Evolutionary conservation across 768 basidiomycete species (phyloP).

Genomic region (Pleurotus ostreatus): DNA sequence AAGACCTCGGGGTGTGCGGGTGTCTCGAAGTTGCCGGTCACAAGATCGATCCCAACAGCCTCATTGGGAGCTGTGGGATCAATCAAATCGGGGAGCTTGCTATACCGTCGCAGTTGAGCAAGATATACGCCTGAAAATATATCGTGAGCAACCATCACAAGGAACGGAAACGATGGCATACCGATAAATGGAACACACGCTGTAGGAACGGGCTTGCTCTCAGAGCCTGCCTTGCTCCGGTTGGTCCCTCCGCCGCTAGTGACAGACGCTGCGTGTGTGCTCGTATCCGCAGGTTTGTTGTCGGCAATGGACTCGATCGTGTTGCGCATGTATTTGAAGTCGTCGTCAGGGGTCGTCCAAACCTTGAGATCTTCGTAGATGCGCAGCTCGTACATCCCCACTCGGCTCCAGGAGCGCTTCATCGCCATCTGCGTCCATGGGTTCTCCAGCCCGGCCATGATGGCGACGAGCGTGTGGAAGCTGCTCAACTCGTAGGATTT

Average conservation of each 20-base stretch:
- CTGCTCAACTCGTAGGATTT: constrained; percentile 78
- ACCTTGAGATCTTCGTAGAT: constrained; percentile 69
- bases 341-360: constrained; percentile 58
- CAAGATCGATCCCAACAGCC: constrained; percentile 59
- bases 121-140: constrained; percentile 63
- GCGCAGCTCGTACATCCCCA: constrained; percentile 68
- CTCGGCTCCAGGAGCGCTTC: constrained; percentile 59
- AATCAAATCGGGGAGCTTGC: constrained; percentile 71
- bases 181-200: constrained; percentile 84
- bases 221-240: constrained; percentile 33
- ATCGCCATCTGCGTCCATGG: constrained; percentile 68
- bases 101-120: constrained; percentile 61
- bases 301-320: constrained; percentile 63
- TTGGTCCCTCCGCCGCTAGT: constrained; percentile 41
- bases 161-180: constrained; percentile 22
- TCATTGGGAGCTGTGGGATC: constrained; percentile 79
- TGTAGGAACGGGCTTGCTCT: constrained; percentile 38
- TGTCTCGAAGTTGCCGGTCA: constrained; percentile 59
- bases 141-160: too few species aligned
- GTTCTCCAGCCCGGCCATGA: constrained; percentile 71
- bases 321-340: constrained; percentile 73
- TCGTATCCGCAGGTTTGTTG: constrained; percentile 53
- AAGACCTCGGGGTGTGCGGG: constrained; percentile 81
- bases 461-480: constrained; percentile 75
- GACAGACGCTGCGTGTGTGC: constrained; percentile 51